Conservation (phyloP, 345 rosid genomes). For the Syzygium oleosum region DNA sequence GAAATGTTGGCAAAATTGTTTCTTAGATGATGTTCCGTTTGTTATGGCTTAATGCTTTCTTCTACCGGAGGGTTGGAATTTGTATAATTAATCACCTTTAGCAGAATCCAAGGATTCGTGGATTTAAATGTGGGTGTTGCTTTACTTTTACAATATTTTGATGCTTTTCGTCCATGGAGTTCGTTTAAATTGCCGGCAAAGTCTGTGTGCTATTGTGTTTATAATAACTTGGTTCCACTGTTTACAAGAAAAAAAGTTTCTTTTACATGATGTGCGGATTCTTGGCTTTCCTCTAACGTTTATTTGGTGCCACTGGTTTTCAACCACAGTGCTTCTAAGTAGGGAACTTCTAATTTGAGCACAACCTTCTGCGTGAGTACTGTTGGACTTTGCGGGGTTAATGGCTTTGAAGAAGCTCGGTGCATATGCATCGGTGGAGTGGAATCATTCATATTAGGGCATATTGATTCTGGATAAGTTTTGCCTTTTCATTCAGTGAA, state of each 20-base stretch:
- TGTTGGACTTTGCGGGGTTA: background rate
- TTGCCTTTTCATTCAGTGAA: background rate
- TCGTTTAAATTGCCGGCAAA: background rate
- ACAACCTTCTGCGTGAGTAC: background rate
- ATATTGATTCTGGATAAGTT: background rate
- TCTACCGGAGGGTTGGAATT: background rate
- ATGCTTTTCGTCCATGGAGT: background rate
- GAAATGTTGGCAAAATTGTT: background rate
- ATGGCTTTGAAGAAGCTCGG: background rate
- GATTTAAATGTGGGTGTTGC: background rate
- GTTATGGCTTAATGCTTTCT: background rate
- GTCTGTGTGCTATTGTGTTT: background rate
- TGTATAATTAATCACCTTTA: background rate
- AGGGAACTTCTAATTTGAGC: background rate
- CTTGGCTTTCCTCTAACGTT: background rate
- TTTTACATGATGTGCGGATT: background rate
- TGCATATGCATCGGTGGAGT: background rate
- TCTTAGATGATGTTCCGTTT: background rate
- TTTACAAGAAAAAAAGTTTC: background rate
- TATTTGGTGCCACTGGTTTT: background rate
- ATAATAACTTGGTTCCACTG: background rate
- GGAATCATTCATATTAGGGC: background rate
- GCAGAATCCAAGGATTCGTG: background rate
- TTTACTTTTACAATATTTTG: background rate
- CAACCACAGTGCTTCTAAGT: background rate